These are phyloP conservation scores for Wallacemonas sp. DNA, from an alignment of 208 protist genomes.

Conservation along the genomic window DNA sequence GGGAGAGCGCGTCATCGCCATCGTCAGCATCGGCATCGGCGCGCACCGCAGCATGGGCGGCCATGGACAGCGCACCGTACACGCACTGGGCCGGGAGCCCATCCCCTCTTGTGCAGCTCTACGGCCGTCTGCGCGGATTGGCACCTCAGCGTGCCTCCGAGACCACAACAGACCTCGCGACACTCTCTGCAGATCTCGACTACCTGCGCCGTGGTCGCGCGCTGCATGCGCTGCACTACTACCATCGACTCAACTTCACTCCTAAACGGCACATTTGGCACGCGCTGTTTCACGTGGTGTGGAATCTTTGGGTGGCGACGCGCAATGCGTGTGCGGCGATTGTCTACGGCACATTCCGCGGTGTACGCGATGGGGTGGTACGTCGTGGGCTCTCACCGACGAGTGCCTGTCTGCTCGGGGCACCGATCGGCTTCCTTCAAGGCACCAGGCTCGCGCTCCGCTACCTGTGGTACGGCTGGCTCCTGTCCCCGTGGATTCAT, in stretches of 20 bases:
- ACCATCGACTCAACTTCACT: slow-evolving; percentile 73
- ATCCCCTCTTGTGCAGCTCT: slow-evolving; percentile 5
- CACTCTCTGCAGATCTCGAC: slow-evolving; percentile 54
- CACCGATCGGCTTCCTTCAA: slow-evolving; percentile 19
- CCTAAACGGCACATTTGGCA: slow-evolving; percentile 74
- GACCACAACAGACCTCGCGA: slow-evolving; percentile 29
- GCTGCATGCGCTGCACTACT: slow-evolving; percentile 79
- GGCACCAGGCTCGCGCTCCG: slow-evolving; percentile 26
- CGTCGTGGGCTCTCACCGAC: not conserved
- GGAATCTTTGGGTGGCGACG: slow-evolving; percentile 59
- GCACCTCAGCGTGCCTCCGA: not conserved
- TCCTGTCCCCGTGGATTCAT: slow-evolving; percentile 74
- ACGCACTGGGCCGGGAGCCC: slow-evolving; percentile 15
- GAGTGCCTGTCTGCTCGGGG: slow-evolving; percentile 1
- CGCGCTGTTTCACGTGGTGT: slow-evolving; percentile 55
- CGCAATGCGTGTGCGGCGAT: slow-evolving; percentile 50
- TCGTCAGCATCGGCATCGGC: not conserved
- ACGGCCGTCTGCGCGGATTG: not conserved
- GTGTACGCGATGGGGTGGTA: slow-evolving; percentile 11
- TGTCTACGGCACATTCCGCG: slow-evolving; percentile 46
- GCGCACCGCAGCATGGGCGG: slow-evolving; percentile 9
- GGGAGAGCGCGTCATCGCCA: no score
- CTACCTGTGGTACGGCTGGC: slow-evolving; percentile 65
- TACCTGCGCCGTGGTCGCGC: slow-evolving; percentile 58
- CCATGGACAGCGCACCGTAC: slow-evolving; percentile 10